phyloP scores from a whole-genome alignment of 768 basidiomycete species.

The Clitopilus passeckerianus region DNA sequence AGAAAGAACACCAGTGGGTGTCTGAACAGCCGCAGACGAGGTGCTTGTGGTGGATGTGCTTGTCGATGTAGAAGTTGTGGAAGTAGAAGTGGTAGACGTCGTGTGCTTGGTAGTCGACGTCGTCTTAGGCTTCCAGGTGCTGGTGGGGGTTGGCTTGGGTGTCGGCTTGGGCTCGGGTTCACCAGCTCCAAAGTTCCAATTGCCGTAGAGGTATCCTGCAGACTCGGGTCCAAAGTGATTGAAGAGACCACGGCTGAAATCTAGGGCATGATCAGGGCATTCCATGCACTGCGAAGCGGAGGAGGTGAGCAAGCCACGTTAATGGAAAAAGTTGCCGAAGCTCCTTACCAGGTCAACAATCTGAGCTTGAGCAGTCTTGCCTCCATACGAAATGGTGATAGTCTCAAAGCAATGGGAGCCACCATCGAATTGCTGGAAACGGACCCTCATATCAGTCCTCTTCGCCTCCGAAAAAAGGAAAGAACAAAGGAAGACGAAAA shows the following conservation, averaged over 20 bases:
- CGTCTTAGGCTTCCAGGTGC: constrained; percentile 12
- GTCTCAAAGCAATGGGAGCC: constrained; percentile 38
- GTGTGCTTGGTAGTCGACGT: constrained; percentile 12
- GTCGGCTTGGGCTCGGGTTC: constrained; percentile 11
- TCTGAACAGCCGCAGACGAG: constrained; percentile 1
- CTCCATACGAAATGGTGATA: constrained; percentile 49
- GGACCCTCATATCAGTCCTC: background rate
- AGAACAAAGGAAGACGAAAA: constrained; percentile 27
- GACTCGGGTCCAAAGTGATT: constrained; percentile 32
- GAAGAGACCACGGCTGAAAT: constrained; percentile 51
- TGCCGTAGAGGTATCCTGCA: constrained; percentile 39
- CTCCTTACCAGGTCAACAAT: constrained; percentile 47
- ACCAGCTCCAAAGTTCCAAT: constrained; percentile 33
- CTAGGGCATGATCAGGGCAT: constrained; percentile 47
- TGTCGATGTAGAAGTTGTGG: constrained; percentile 7
- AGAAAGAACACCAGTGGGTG: constrained; percentile 12
- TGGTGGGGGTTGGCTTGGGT: constrained; percentile 15
- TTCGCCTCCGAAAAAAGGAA: background rate
- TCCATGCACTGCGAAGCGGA: constrained; percentile 36
- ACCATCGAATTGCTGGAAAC: constrained; percentile 14
- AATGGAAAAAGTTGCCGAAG: background rate
- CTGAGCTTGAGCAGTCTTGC: constrained; percentile 33
- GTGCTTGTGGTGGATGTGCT: constrained; percentile 9
- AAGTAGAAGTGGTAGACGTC: background rate
- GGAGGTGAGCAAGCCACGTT: background rate